Base-by-base conservation (phyloP, 2,329 filamentous ascomycete species). In the Pyricularia sp. region DNA sequence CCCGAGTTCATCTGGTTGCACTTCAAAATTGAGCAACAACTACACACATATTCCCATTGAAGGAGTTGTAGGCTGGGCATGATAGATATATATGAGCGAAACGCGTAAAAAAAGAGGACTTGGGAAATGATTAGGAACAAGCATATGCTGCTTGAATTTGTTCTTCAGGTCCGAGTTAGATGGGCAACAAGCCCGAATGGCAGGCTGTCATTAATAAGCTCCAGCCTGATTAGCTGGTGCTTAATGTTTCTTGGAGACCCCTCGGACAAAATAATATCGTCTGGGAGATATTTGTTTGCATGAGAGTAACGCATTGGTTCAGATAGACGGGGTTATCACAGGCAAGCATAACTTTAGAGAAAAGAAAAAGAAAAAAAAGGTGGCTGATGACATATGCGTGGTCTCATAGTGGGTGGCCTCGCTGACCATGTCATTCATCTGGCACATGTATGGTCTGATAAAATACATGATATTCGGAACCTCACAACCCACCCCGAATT, bases 401-500 rank as follows among this genome's bases (percentile, higher is more conserved):
- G n/a, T 58, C 23, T 25, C 50, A 36, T 5, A 7, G 50, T n/a
- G 20, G 23, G 20, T 58, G 58, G 9, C 23, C 11, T 26, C 2
- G 12, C 23, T 61, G 58, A 26, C n/a, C 7, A n/a, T 23, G 14
- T 61, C 23, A 11, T 26, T 61, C 58, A 61, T 26, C 11, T 61
- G 58, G 5, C 12, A 26, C 23, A 25, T n/a, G 17, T 25, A 14
- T 61, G 58, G 10, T 23, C 25, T 6, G 58, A 61, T 61, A 12
- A 26, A 61, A 26, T 25, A 50, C 20, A 23, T 61, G 58, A 61
- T 25, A 33, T 36, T 36, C 33, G 14, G 17, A 25, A 28, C 9
- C 42, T 78, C 74, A 85, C 68, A 87, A 73, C 1, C 85, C 86
- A 59, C 81, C 83, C 67, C 86, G 81, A 69, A 89, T 80, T 77